A percentile compares a stretch with the other conserved stretches of the same genome.
Conservation (phyloP, 75 land plant genomes). For the Picea glauca region DNA sequence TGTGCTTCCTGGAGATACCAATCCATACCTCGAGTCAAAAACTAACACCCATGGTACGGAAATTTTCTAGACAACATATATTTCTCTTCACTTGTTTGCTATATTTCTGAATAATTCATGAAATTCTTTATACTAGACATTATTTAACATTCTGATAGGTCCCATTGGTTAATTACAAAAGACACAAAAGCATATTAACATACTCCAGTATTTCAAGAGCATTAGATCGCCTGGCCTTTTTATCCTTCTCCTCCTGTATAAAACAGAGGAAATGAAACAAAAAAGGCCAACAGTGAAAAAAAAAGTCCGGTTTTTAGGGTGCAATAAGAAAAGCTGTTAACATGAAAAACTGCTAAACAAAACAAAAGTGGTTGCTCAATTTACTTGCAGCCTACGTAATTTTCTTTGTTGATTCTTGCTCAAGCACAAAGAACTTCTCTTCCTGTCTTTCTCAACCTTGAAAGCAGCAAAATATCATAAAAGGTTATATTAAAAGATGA, state of each 20-base stretch:
- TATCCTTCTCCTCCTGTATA: constrained; percentile 81
- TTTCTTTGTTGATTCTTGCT: constrained; percentile 75
- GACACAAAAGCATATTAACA: constrained; percentile 12
- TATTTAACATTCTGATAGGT: not conserved
- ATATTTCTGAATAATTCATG: not conserved
- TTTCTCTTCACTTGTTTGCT: too few species aligned
- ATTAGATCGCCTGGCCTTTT: constrained; percentile 34
- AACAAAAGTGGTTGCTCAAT: not conserved
- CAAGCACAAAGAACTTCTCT: constrained; percentile 12
- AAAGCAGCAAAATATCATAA: constrained; percentile 3
- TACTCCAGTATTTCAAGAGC: constrained; percentile 58
- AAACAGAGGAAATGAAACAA: not conserved
- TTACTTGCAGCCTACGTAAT: constrained; percentile 60
- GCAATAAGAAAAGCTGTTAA: not conserved
- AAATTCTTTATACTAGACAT: not conserved
- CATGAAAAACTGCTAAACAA: not conserved
- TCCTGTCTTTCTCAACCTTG: constrained; percentile 15
- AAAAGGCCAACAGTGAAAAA: not conserved
- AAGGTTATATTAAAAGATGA: not conserved
- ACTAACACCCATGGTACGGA: not conserved
- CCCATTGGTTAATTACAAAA: not conserved
- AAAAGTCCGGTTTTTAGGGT: not conserved
- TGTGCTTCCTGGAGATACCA: constrained; percentile 50
- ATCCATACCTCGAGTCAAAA: constrained; percentile 1
- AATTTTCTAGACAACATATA: not conserved